A percentile compares a stretch with the other conserved stretches of the same genome.
phyloP scores from a whole-genome alignment of 805 yeast species.

The Priceomyces melissophilus region DNA sequence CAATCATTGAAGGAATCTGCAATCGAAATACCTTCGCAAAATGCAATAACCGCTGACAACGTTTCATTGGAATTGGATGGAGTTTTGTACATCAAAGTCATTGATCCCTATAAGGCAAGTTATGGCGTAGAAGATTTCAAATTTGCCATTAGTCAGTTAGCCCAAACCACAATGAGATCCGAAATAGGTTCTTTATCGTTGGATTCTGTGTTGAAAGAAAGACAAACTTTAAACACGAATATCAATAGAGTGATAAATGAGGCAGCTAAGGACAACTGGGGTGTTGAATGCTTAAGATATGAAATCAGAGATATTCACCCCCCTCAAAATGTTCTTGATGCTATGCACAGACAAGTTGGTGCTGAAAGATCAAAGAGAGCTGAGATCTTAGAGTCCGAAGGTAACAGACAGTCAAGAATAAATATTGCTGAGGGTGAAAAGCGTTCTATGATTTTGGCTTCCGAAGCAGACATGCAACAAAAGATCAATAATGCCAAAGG shows the following conservation, averaged over 20 bases:
- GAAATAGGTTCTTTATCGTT: constrained; percentile 82
- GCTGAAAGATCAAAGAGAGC: constrained; percentile 88
- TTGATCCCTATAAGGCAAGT: constrained; percentile 80
- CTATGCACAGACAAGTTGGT: constrained; percentile 87
- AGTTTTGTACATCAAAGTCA: constrained; percentile 70
- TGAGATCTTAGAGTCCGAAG: constrained; percentile 83
- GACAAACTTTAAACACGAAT: constrained; percentile 67
- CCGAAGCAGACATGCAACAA: constrained; percentile 65
- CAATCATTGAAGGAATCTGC: constrained; percentile 81
- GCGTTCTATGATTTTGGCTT: constrained; percentile 64
- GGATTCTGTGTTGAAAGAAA: constrained; percentile 73
- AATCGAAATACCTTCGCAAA: constrained; percentile 79
- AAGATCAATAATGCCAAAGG: constrained; percentile 68
- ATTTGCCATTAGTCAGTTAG: constrained; percentile 79
- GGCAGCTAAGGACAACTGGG: constrained; percentile 80
- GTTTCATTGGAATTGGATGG: constrained; percentile 85
- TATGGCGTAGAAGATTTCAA: constrained; percentile 88
- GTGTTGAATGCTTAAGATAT: constrained; percentile 76
- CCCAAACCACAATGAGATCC: constrained; percentile 88
- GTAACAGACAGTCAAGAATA: constrained; percentile 72
- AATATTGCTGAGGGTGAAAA: constrained; percentile 84
- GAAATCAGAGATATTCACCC: constrained; percentile 89
- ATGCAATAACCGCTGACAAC: constrained; percentile 82
- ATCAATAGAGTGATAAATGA: constrained; percentile 79
- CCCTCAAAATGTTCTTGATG: constrained; percentile 78